A percentile compares a stretch with the other conserved stretches of the same genome.
phyloP scores from a whole-genome alignment of 2,329 filamentous ascomycete genomes.

The Tolypocladium nubicola region DNA sequence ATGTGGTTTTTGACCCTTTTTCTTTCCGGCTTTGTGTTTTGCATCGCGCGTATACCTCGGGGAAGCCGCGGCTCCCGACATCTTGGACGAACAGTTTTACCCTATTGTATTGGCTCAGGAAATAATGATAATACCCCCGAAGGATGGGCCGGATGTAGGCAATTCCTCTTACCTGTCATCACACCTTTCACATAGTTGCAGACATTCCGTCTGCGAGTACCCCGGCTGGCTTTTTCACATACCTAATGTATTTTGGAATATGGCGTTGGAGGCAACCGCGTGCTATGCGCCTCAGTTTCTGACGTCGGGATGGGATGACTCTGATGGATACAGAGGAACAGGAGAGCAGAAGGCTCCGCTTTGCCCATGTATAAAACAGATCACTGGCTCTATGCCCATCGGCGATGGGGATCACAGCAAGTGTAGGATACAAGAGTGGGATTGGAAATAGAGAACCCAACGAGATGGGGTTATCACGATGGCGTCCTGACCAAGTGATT shows the following conservation, averaged over 20 bases:
- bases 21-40: not conserved
- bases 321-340: not conserved
- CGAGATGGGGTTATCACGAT: too few relatives aligned
- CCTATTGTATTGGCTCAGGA: slow-evolving; percentile 5
- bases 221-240: not conserved
- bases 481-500: too few relatives aligned
- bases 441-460: not conserved
- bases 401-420: not conserved
- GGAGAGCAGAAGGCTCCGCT: not conserved
- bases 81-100: not conserved
- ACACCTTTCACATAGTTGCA: not conserved
- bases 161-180: not conserved
- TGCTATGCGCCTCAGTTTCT: not conserved
- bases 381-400: not conserved
- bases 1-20: not conserved
- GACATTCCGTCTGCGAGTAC: not conserved
- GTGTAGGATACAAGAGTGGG: not conserved
- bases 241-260: not conserved
- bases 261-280: not conserved
- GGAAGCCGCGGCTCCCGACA: not conserved
- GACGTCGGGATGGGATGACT: not conserved
- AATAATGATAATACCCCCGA: slow-evolving; percentile 22
- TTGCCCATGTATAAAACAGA: not conserved
- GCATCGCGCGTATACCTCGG: not conserved
- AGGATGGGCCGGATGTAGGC: not conserved